Evolutionary conservation across 805 yeast genomes (phyloP).

Genomic region (Candida oleophila): DNA sequence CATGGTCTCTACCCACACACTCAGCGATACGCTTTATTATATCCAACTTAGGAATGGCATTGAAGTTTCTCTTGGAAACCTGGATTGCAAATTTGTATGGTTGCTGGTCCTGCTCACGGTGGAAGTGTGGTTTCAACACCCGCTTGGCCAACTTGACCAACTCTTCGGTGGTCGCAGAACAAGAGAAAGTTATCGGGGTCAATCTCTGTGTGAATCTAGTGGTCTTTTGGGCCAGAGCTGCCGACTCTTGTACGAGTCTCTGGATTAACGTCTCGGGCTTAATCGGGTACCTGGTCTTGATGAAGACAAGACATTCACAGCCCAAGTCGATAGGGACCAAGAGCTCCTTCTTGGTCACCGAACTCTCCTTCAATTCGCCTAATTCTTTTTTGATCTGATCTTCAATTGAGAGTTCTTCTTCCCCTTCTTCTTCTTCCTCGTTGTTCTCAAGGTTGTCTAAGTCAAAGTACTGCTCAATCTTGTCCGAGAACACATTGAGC

Average conservation of each 20-base stretch:
- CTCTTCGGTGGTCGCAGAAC: constrained; percentile 69
- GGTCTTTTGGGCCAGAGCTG: constrained; percentile 49
- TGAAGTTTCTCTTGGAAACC: constrained; percentile 76
- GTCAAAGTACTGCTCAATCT: constrained; percentile 34
- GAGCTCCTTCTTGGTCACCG: constrained; percentile 42
- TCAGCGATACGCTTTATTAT: constrained; percentile 72
- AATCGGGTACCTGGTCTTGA: constrained; percentile 76
- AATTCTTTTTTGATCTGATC: constrained; percentile 73
- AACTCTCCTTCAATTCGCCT: constrained; percentile 52
- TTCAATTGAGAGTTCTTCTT: constrained; percentile 58
- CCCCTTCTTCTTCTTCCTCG: constrained; percentile 21
- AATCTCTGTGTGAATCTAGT: constrained; percentile 76
- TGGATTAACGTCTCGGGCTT: constrained; percentile 73
- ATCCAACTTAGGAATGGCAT: constrained; percentile 65
- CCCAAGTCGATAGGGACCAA: constrained; percentile 62
- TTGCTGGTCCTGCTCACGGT: constrained; percentile 37
- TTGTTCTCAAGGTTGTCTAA: constrained; percentile 22
- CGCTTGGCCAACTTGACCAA: constrained; percentile 55
- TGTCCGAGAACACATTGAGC: constrained; percentile 49
- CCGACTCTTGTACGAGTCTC: constrained; percentile 60
- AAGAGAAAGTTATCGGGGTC: constrained; percentile 76
- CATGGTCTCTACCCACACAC: constrained; percentile 64
- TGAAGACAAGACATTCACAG: constrained; percentile 82
- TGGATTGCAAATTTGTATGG: constrained; percentile 73
- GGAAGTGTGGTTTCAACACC: constrained; percentile 71